Evolutionary conservation across 306 rosid species (phyloP).

Genomic region (Glycine soja): DNA sequence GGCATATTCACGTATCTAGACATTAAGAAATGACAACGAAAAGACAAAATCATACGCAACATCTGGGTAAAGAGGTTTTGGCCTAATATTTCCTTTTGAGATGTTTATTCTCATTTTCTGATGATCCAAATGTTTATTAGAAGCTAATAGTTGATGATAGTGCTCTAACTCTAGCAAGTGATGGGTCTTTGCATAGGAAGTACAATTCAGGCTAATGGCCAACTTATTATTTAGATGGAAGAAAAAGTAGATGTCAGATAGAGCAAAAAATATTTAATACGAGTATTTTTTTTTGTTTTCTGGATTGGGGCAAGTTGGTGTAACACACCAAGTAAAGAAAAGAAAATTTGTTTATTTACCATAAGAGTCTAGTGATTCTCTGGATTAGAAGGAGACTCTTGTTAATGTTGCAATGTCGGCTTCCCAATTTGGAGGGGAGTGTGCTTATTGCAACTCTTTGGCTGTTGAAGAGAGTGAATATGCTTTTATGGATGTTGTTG

Average conservation of each 20-base stretch:
- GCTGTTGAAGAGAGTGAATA: constrained; percentile 74
- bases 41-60: constrained; percentile 46
- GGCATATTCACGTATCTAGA: constrained; percentile 51
- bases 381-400: constrained; percentile 63
- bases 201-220: constrained; percentile 45
- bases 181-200: constrained; percentile 8
- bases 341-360: no score
- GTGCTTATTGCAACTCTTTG: constrained; percentile 58
- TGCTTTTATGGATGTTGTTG: constrained; percentile 71
- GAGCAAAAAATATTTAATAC: constrained; percentile 48
- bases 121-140: constrained; percentile 57
- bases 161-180: constrained; percentile 10
- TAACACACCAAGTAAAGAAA: constrained; percentile 55
- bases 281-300: constrained; percentile 53
- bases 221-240: constrained; percentile 46
- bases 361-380: no score
- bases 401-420: constrained; percentile 61
- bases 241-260: constrained; percentile 49
- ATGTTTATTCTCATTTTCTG: constrained; percentile 51
- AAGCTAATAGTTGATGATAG: constrained; percentile 54
- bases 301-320: constrained; percentile 66
- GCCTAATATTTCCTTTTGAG: constrained; percentile 55
- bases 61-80: constrained; percentile 64
- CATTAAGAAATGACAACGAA: constrained; percentile 49
- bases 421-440: constrained; percentile 60